Evolutionary conservation across 805 yeast species (phyloP).

Genomic region (Spathaspora boniae): DNA sequence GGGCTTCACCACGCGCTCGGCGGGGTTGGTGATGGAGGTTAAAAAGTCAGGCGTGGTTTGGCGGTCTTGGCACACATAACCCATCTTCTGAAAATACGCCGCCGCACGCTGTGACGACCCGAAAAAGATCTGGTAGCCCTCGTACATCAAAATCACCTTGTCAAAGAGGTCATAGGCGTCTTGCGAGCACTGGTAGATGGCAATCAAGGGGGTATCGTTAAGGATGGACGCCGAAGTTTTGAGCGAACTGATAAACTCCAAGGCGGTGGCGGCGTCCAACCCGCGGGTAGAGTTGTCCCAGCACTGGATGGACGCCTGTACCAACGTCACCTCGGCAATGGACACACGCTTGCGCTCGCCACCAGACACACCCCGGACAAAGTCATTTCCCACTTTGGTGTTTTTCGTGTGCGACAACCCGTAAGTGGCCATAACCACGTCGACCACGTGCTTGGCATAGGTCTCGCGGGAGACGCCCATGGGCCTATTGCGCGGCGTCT

Average conservation of each 20-base stretch:
- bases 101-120: conserved; percentile 54
- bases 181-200: conserved; percentile 68
- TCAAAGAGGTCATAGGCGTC: conserved; percentile 57
- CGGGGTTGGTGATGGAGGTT: conserved; percentile 29
- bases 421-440: conserved; percentile 50
- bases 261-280: conserved; percentile 68
- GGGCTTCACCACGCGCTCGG: conserved; percentile 31
- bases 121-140: conserved; percentile 59
- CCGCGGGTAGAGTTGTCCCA: conserved; percentile 75
- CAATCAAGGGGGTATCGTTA: conserved; percentile 54
- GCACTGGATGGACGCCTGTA: conserved; percentile 52
- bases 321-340: conserved; percentile 59
- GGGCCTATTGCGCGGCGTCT: conserved; percentile 61
- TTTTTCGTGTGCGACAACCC: conserved; percentile 58
- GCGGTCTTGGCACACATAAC: conserved; percentile 39
- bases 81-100: conserved; percentile 31
- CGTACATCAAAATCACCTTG: conserved; percentile 49
- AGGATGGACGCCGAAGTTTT: conserved; percentile 56
- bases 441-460: conserved; percentile 51
- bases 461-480: conserved; percentile 55
- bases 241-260: conserved; percentile 59
- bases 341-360: conserved; percentile 73
- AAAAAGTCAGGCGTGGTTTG: conserved; percentile 35
- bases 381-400: conserved; percentile 65
- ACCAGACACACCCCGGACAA: conserved; percentile 67